phyloP scores from a whole-genome alignment of 805 yeast genomes.

The Candida hungchunana region DNA sequence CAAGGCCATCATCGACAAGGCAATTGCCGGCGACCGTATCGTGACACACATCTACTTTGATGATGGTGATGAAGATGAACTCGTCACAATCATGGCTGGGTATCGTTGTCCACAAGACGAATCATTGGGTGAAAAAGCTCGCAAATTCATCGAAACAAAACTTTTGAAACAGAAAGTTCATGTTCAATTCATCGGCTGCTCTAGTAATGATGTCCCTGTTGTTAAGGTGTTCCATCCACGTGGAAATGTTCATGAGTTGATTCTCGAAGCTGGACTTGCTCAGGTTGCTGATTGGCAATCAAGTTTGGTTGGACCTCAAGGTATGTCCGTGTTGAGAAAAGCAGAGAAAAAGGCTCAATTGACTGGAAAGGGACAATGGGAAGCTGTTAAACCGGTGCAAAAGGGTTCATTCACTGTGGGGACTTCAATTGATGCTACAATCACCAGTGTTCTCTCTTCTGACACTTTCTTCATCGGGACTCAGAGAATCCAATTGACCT shows the following conservation, averaged over 20 bases:
- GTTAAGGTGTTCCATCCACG: conserved; percentile 65
- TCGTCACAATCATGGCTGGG: conserved; percentile 70
- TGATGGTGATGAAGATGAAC: conserved; percentile 47
- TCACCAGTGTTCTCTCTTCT: conserved; percentile 59
- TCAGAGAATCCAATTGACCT: conserved; percentile 78
- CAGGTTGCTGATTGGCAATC: conserved; percentile 82
- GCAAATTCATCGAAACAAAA: conserved; percentile 56
- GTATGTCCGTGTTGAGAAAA: conserved; percentile 57
- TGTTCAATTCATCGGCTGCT: conserved; percentile 55
- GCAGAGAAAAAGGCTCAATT: conserved; percentile 60
- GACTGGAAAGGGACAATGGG: conserved; percentile 56
- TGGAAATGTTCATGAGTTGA: conserved; percentile 67
- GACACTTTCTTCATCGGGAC: conserved; percentile 63
- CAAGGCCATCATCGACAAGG: conserved; percentile 65
- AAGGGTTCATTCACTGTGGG: conserved; percentile 37
- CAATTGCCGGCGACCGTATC: conserved; percentile 75
- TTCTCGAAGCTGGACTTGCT: conserved; percentile 67
- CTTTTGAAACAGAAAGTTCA: conserved; percentile 58
- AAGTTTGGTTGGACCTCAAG: conserved; percentile 55
- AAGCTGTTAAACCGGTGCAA: conserved; percentile 29
- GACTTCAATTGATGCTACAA: conserved; percentile 46
- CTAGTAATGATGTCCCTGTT: conserved; percentile 56
- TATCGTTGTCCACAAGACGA: conserved; percentile 59
- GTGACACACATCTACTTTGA: conserved; percentile 50
- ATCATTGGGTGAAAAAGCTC: conserved; percentile 65